Evolutionary conservation across 371 early-diverging fungal species (phyloP), one percentile per base, ranked within the genome.

Genomic region (Rhizopus arrhizus): DNA sequence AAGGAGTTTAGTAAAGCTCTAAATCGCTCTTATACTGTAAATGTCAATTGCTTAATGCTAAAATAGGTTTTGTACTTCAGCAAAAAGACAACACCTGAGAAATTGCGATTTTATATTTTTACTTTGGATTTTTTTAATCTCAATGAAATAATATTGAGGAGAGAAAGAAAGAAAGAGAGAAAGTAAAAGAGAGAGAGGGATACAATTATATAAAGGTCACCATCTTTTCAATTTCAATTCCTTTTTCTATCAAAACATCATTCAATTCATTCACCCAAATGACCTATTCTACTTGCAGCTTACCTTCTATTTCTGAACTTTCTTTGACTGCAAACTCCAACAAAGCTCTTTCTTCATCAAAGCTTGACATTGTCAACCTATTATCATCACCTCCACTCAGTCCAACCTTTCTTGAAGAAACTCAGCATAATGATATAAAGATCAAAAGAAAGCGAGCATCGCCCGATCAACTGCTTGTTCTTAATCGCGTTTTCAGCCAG

Each of bases 401-500:
- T 10, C 53, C 7, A 38, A 41, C 9, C 38, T 33, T 22, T 11
- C 7, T 49, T 35, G 45, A 53, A 31, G 16, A 36, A 8, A 11
- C 42, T 28, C 36, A 52, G 36, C 33, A 40, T 22, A 55, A 62
- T 52, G 64, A 69, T 9, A 40, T 76, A 11, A 81, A 81, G 49
- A 73, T 76, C 36, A 81, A 81, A 42, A 73, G 77, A 61, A 81
- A 78, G 48, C 66, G 81, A 52, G 76, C 82, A 5, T 74, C 76
- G 43, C 77, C 81, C 22, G 62, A 71, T 32, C 77, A 83, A 56
- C 38, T 82, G 29, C 72, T 83, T 38, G 78, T 87, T 0, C 46
- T 84, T 12, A 77, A 81, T 43, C 81, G 75, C 46, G 73, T 89
- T 12, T 59, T 84, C 38, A 80, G 75, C 40, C 80, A 80, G 36